These are phyloP conservation scores for Pleurotus citrinopileatus DNA, from an alignment of 768 basidiomycete species.

Conservation along the genomic window DNA sequence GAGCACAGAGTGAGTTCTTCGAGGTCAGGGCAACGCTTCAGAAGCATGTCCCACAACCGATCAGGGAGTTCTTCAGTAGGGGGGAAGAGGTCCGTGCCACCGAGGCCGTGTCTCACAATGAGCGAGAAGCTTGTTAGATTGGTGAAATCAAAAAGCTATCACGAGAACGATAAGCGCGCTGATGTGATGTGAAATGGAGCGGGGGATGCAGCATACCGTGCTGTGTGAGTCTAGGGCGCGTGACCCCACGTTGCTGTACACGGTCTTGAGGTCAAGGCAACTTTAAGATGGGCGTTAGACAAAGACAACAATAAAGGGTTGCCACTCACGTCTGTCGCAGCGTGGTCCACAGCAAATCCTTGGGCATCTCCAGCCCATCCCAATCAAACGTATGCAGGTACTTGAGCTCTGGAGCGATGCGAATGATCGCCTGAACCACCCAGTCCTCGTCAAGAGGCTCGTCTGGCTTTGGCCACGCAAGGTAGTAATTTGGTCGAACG, in stretches of 20 bases:
- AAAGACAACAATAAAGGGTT: not conserved
- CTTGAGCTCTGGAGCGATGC: slow-evolving; percentile 29
- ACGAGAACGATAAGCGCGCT: not conserved
- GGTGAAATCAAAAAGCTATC: slow-evolving; percentile 39
- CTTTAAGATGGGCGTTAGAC: slow-evolving; percentile 20
- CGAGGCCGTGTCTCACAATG: slow-evolving; percentile 44
- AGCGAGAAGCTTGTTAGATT: slow-evolving; percentile 44
- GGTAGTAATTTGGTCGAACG: slow-evolving; percentile 49
- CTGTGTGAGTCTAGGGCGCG: not conserved
- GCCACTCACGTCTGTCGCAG: slow-evolving; percentile 34
- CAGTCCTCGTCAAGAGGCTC: slow-evolving; percentile 36
- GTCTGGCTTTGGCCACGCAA: slow-evolving; percentile 43
- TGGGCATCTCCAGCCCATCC: slow-evolving; percentile 48
- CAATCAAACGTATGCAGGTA: slow-evolving; percentile 45
- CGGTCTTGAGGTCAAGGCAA: slow-evolving; percentile 39
- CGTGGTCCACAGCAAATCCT: slow-evolving; percentile 38
- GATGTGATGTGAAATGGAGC: slow-evolving; percentile 32
- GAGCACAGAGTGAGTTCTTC: slow-evolving; percentile 47
- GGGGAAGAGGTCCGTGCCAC: slow-evolving; percentile 38
- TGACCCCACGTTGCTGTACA: slow-evolving; percentile 42
- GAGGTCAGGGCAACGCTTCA: slow-evolving; percentile 42
- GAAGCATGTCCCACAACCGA: slow-evolving; percentile 47
- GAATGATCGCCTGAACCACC: slow-evolving; percentile 34
- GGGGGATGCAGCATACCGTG: slow-evolving; percentile 9
- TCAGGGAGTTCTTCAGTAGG: slow-evolving; percentile 35